Percentiles rank a stretch among this genome's conserved stretches.
Evolutionary conservation across 2,329 filamentous ascomycete genomes (phyloP).

Genomic region (Dryadomyces sulphureus): DNA sequence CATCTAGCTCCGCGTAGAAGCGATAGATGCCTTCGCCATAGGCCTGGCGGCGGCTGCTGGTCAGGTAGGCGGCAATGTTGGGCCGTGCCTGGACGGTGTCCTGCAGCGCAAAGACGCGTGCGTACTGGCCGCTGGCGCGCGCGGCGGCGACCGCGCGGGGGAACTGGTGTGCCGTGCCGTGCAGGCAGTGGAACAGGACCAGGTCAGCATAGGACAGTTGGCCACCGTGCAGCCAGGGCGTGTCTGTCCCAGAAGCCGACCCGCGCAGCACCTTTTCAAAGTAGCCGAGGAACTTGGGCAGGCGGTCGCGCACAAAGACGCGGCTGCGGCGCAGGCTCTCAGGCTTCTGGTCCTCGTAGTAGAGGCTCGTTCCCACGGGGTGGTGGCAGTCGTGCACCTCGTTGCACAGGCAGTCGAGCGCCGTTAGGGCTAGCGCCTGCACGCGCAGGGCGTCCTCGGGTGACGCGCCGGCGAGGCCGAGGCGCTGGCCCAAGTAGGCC

Average conservation of each 20-base stretch:
- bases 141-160: slow-evolving; percentile 47
- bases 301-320: slow-evolving; percentile 42
- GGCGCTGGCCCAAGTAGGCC: slow-evolving; percentile 47
- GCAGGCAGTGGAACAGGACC: slow-evolving; percentile 52
- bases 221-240: slow-evolving; percentile 51
- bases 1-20: slow-evolving; percentile 58
- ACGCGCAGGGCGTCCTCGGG: slow-evolving; percentile 37
- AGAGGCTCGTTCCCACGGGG: slow-evolving; percentile 41
- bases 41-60: slow-evolving; percentile 43
- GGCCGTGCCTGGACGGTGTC: slow-evolving; percentile 46
- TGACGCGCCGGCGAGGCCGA: slow-evolving; percentile 37
- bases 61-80: slow-evolving; percentile 53
- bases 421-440: slow-evolving; percentile 51
- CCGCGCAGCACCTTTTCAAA: slow-evolving; percentile 53
- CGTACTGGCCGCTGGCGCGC: slow-evolving; percentile 40
- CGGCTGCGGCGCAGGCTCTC: slow-evolving; percentile 43
- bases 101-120: slow-evolving; percentile 48
- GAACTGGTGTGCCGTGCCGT: slow-evolving; percentile 52
- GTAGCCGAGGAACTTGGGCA: slow-evolving; percentile 60
- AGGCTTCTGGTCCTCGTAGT: slow-evolving; percentile 63
- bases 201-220: slow-evolving; percentile 58
- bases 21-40: slow-evolving; percentile 56
- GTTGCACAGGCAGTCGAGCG: slow-evolving; percentile 53
- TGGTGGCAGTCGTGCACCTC: slow-evolving; percentile 68
- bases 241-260: slow-evolving; percentile 26